Conservation (phyloP, 2,329 filamentous ascomycete genomes). For the Colletotrichum lini region DNA sequence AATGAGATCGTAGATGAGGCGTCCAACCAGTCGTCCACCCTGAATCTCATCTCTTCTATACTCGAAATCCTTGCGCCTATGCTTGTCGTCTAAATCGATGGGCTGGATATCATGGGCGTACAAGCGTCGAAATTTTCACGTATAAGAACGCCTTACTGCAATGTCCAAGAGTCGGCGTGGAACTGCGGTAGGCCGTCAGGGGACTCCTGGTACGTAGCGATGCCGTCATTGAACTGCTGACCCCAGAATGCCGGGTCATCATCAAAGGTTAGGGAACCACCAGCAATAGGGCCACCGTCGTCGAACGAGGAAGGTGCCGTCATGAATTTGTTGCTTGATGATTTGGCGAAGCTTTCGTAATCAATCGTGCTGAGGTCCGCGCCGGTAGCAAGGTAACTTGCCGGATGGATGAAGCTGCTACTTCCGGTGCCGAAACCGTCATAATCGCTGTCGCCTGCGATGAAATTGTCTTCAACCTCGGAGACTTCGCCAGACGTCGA, state of each 20-base stretch:
- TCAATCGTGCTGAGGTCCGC: constrained; percentile 66
- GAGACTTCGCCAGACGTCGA: constrained; percentile 78
- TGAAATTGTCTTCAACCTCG: constrained; percentile 73
- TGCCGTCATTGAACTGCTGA: constrained; percentile 57
- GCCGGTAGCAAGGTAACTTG: constrained; percentile 57
- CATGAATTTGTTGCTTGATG: constrained; percentile 61
- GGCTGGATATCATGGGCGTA: constrained; percentile 34
- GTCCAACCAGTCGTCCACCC: constrained; percentile 11
- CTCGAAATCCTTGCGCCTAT: constrained; percentile 38
- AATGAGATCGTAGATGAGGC: constrained; percentile 10
- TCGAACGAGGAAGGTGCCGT: constrained; percentile 57
- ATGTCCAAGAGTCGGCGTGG: constrained; percentile 36
- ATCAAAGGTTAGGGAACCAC: constrained; percentile 62
- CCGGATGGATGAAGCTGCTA: constrained; percentile 52
- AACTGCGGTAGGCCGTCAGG: constrained; percentile 46
- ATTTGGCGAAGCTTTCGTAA: constrained; percentile 70
- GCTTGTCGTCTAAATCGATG: constrained; percentile 40
- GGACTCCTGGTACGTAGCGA: constrained; percentile 50
- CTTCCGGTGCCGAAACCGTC: constrained; percentile 63
- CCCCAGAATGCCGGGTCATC: constrained; percentile 68
- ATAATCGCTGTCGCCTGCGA: constrained; percentile 64
- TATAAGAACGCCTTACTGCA: constrained; percentile 32
- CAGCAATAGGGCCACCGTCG: constrained; percentile 55
- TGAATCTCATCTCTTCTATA: constrained; percentile 18
- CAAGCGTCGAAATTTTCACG: constrained; percentile 24